These are phyloP conservation scores for Botrytis porri DNA, from an alignment of 2,329 filamentous ascomycete species.

Conservation along the genomic window DNA sequence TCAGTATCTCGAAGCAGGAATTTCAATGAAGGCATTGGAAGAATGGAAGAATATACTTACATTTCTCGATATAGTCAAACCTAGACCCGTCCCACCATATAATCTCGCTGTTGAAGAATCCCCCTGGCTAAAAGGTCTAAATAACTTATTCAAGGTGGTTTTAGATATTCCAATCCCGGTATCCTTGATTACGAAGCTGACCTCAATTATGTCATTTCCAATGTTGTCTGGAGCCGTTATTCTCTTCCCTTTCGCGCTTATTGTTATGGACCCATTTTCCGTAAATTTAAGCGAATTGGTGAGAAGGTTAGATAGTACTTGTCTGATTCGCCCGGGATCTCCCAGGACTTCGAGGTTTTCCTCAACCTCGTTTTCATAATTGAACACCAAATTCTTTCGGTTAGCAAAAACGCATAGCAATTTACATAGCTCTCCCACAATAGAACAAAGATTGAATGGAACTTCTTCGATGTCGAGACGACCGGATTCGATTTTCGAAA, in stretches of 20 bases:
- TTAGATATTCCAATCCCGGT: slow-evolving; percentile 70
- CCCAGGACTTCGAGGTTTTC: slow-evolving; percentile 60
- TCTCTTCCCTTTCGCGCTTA: slow-evolving; percentile 41
- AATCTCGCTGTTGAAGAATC: slow-evolving; percentile 73
- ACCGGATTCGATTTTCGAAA: slow-evolving; percentile 73
- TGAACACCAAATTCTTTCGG: slow-evolving; percentile 37
- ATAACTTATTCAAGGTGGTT: slow-evolving; percentile 69
- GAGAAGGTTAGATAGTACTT: slow-evolving; percentile 76
- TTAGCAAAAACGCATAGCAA: slow-evolving; percentile 71
- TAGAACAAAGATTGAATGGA: slow-evolving; percentile 54
- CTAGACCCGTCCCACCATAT: slow-evolving; percentile 74
- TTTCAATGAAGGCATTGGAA: background rate
- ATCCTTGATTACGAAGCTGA: slow-evolving; percentile 68
- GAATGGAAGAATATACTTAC: slow-evolving; percentile 17
- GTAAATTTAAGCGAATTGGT: slow-evolving; percentile 84
- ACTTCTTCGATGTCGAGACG: slow-evolving; percentile 69
- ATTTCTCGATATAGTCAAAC: slow-evolving; percentile 65
- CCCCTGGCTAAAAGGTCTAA: slow-evolving; percentile 77
- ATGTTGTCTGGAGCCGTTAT: background rate
- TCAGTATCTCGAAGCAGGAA: background rate
- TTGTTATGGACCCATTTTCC: slow-evolving; percentile 58
- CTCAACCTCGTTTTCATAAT: slow-evolving; percentile 65
- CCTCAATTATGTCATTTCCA: slow-evolving; percentile 46
- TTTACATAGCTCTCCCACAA: slow-evolving; percentile 48
- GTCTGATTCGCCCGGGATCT: slow-evolving; percentile 73